phyloP scores from a whole-genome alignment of 2,329 filamentous ascomycete species.

The Fusarium virguliforme region DNA sequence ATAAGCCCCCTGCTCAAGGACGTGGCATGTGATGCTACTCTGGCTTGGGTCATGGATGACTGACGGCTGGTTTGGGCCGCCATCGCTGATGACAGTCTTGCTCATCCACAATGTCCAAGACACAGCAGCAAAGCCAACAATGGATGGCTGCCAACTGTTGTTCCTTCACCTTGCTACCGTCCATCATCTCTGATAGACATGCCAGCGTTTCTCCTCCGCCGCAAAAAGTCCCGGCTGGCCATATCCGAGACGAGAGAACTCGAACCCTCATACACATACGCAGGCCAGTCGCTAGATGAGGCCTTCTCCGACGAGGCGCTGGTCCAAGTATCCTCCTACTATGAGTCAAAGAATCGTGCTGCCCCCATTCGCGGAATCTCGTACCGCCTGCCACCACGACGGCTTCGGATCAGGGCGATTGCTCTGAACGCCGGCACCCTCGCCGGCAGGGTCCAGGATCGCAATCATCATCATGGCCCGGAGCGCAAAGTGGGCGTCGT shows the following conservation, averaged over 20 bases:
- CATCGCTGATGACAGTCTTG: not conserved
- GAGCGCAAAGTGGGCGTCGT: slow-evolving; percentile 55
- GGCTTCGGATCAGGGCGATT: slow-evolving; percentile 20
- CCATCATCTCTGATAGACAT: not conserved
- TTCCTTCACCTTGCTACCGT: not conserved
- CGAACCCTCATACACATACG: not conserved
- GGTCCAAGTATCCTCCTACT: too few species aligned
- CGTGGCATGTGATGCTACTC: slow-evolving; percentile 17
- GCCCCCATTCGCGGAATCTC: too few species aligned
- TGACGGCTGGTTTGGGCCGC: not conserved
- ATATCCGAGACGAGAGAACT: not conserved
- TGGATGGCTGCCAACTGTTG: not conserved
- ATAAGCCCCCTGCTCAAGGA: not conserved
- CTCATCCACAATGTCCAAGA: not conserved
- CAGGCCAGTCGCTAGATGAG: not conserved
- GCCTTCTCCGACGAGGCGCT: not conserved
- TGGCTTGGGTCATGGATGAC: slow-evolving; percentile 2
- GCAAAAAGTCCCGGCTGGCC: not conserved
- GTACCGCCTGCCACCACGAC: too few species aligned
- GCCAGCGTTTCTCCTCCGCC: not conserved
- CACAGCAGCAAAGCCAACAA: not conserved
- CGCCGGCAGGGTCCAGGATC: slow-evolving; percentile 56
- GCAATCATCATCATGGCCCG: slow-evolving; percentile 57
- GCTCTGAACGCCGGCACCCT: slow-evolving; percentile 29
- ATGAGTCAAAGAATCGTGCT: too few species aligned